phyloP scores from a whole-genome alignment of 768 basidiomycete species.

The Kockovaella imperatae region DNA sequence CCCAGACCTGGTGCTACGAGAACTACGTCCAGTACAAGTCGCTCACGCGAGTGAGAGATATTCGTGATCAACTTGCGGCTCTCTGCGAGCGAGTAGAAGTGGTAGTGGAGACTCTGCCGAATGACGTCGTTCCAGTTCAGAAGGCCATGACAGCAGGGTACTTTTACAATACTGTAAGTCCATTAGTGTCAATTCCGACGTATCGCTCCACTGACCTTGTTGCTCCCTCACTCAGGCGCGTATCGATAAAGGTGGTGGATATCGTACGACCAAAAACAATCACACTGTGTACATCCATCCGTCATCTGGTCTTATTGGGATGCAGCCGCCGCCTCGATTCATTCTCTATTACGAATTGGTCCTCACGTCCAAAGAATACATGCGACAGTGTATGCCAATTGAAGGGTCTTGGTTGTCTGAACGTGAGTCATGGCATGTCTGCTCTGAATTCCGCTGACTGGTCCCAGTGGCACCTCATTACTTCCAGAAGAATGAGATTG shows the following conservation, averaged over 20 bases:
- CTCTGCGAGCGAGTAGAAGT: constrained; percentile 97
- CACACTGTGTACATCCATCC: constrained; percentile 97
- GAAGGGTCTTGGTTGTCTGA: constrained; percentile 90
- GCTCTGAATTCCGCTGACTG: constrained; percentile 5
- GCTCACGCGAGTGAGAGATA: constrained; percentile 85
- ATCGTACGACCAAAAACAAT: constrained; percentile 89
- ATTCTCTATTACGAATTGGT: constrained; percentile 94
- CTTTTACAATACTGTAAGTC: constrained; percentile 81
- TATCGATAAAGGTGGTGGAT: constrained; percentile 91
- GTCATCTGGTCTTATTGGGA: constrained; percentile 87
- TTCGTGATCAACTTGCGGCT: constrained; percentile 81
- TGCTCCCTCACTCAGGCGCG: constrained; percentile 77
- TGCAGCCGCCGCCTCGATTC: constrained; percentile 85
- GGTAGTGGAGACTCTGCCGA: constrained; percentile 75
- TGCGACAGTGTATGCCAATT: constrained; percentile 97
- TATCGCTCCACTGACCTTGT: neutral
- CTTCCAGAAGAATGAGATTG: constrained; percentile 59
- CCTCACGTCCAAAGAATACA: constrained; percentile 94
- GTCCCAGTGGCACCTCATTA: constrained; percentile 84
- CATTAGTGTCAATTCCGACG: neutral
- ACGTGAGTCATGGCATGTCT: constrained; percentile 51
- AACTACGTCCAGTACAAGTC: constrained; percentile 87
- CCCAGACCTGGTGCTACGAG: constrained; percentile 58
- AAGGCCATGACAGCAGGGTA: constrained; percentile 93
- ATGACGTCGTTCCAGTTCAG: constrained; percentile 87